Evolutionary conservation across 495 filamentous ascomycete species (phyloP).

Genomic region (Bacidia gigantensis): DNA sequence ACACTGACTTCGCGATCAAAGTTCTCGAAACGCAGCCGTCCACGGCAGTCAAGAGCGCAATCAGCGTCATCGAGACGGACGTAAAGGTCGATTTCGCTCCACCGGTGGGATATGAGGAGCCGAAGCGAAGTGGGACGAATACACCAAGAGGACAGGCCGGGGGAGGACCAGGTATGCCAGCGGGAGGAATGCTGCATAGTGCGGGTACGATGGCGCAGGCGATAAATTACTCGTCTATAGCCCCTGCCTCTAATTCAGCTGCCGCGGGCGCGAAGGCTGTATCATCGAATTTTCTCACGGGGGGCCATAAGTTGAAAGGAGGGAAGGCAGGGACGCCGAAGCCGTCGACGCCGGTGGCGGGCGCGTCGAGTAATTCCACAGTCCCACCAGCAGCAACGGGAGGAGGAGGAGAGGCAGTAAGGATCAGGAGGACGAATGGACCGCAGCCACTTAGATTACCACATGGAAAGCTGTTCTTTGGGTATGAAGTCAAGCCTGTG

Average conservation of each 20-base stretch:
- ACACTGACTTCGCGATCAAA: constrained; percentile 78
- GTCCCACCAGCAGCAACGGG: constrained; percentile 10
- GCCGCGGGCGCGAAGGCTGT: constrained; percentile 46
- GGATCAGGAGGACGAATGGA: constrained; percentile 46
- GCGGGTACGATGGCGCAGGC: constrained; percentile 83
- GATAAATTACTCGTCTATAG: constrained; percentile 94
- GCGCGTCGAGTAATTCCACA: constrained; percentile 45
- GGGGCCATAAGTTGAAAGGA: constrained; percentile 62
- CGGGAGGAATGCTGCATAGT: constrained; percentile 57
- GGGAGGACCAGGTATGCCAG: constrained; percentile 19
- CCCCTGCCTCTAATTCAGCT: constrained; percentile 54
- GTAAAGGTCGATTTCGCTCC: constrained; percentile 89
- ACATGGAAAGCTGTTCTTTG: constrained; percentile 87
- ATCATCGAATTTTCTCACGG: constrained; percentile 62
- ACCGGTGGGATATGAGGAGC: constrained; percentile 87
- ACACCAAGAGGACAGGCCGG: constrained; percentile 40
- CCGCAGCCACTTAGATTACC: constrained; percentile 78
- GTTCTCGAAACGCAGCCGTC: constrained; percentile 81
- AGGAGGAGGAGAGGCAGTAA: constrained; percentile 21
- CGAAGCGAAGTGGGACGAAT: constrained; percentile 47
- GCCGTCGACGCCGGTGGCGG: constrained; percentile 64
- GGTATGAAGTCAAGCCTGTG: constrained; percentile 79
- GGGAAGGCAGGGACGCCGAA: constrained; percentile 76
- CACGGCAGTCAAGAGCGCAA: constrained; percentile 54
- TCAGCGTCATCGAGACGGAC: constrained; percentile 93